phyloP scores from a whole-genome alignment of 2,329 filamentous ascomycete genomes.

The Cryphonectria japonica region DNA sequence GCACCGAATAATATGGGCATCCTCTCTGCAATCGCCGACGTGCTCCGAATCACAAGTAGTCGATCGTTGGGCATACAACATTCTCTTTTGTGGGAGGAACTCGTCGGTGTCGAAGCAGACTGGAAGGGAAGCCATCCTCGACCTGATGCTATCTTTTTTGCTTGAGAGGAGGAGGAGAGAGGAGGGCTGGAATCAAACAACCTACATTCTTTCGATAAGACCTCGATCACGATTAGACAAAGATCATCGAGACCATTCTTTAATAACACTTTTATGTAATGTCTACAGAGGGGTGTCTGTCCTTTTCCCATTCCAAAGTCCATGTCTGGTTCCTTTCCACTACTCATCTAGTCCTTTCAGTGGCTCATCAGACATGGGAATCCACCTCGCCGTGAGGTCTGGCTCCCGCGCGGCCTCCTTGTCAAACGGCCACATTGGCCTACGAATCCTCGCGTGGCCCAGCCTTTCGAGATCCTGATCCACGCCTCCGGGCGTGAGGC shows the following conservation, averaged over 20 bases:
- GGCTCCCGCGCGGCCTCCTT: constrained; percentile 29
- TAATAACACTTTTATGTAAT: constrained; percentile 7
- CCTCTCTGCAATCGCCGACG: background rate
- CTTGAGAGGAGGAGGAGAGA: background rate
- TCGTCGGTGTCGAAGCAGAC: background rate
- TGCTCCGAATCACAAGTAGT: background rate
- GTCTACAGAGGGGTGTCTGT: no score
- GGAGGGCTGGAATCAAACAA: background rate
- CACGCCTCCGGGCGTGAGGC: constrained; percentile 56
- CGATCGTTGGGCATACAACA: background rate
- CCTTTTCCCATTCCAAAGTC: background rate
- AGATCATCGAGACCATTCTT: constrained; percentile 7
- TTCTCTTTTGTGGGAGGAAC: background rate
- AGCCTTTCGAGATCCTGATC: constrained; percentile 55
- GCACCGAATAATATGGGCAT: background rate
- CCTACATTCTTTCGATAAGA: constrained; percentile 11
- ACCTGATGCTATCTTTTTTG: background rate
- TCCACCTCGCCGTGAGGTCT: constrained; percentile 33
- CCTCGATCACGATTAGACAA: background rate
- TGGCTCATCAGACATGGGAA: constrained; percentile 30
- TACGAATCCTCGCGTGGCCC: constrained; percentile 50
- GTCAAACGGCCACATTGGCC: constrained; percentile 49
- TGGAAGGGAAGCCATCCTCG: background rate
- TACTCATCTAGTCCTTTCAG: constrained; percentile 30
- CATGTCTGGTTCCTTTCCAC: background rate